Percentiles rank a stretch among this genome's conserved stretches.
Evolutionary conservation across 257 asterid species (phyloP).

Genomic region (Solanum etuberosum): DNA sequence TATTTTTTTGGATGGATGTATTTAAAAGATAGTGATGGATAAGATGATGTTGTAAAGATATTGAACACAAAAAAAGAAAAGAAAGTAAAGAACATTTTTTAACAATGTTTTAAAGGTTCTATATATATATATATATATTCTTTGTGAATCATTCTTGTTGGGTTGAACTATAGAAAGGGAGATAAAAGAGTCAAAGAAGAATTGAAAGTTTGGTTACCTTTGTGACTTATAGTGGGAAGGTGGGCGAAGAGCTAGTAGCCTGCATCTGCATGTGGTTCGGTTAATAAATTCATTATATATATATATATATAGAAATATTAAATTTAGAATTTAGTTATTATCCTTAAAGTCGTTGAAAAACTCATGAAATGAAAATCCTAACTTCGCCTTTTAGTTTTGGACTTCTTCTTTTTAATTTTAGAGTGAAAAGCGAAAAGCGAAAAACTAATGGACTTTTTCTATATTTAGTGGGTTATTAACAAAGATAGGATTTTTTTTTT

Average conservation of each 20-base stretch:
- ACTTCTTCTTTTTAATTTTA: neutral
- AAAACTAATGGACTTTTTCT: neutral
- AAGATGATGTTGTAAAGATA: neutral
- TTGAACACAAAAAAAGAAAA: neutral
- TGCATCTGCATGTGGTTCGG: fast-evolving
- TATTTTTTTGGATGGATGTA: neutral
- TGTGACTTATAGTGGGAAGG: neutral
- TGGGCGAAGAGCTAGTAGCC: fast-evolving
- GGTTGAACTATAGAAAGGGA: neutral
- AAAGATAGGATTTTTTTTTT: too few species aligned
- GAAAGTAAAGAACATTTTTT: conserved; percentile 14
- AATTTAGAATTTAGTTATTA: neutral
- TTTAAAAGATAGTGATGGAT: neutral
- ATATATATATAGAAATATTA: too few species aligned
- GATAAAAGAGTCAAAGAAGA: neutral
- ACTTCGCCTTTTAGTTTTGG: neutral
- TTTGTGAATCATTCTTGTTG: neutral
- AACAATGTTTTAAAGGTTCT: neutral
- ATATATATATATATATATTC: neutral
- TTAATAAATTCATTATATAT: neutral
- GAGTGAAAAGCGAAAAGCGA: neutral
- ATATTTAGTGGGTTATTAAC: neutral
- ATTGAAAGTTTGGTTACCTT: neutral
- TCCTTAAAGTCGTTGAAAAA: neutral
- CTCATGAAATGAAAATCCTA: neutral